phyloP scores from a whole-genome alignment of 768 basidiomycete species.

The Termitomyces bulborhizus region DNA sequence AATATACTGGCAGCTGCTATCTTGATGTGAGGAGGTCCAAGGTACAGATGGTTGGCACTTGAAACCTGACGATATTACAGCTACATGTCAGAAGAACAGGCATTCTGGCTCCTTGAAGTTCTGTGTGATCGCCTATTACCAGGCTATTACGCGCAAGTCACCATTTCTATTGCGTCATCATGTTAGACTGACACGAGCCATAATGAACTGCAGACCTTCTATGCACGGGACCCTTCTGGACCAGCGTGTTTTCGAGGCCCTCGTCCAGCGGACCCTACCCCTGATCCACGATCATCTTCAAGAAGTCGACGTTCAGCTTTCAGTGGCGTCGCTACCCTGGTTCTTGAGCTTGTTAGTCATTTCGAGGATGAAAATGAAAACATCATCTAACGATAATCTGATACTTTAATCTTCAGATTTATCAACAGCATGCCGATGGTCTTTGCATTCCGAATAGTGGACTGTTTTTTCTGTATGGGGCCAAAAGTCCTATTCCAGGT shows the following conservation, averaged over 20 bases:
- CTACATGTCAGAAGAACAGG: conserved; percentile 98
- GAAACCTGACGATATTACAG: conserved; percentile 32
- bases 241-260: conserved; percentile 93
- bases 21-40: conserved; percentile 61
- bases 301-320: conserved; percentile 89
- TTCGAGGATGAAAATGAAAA: neutral
- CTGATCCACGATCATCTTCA: conserved; percentile 93
- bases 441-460: conserved; percentile 95
- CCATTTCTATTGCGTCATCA: neutral
- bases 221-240: conserved; percentile 99
- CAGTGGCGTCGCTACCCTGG: conserved; percentile 96
- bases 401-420: conserved; percentile 38
- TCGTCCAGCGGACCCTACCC: conserved; percentile 84
- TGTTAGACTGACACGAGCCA: conserved; percentile 3
- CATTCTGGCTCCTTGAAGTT: conserved; percentile 95
- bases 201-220: conserved; percentile 56
- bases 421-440: conserved; percentile 97
- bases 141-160: conserved; percentile 87
- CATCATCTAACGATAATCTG: neutral
- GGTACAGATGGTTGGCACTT: neutral
- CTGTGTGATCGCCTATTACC: conserved; percentile 92
- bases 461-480: conserved; percentile 99
- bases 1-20: conserved; percentile 97
- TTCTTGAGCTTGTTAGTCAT: conserved; percentile 86
- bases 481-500: conserved; percentile 99